phyloP scores from a whole-genome alignment of 148 eudicot species.

The Camellia lanceoleosa region DNA sequence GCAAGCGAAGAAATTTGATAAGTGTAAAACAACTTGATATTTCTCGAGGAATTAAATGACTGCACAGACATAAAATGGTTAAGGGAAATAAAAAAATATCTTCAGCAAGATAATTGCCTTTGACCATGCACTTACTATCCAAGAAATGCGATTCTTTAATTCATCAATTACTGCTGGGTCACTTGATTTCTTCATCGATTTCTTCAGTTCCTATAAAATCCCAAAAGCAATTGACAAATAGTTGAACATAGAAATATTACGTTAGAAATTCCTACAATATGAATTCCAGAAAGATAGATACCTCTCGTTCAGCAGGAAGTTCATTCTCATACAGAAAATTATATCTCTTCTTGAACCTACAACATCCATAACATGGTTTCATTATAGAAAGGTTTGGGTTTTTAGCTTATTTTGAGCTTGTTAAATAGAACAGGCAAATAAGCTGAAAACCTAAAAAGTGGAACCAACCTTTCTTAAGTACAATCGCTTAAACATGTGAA shows the following conservation, averaged over 20 bases:
- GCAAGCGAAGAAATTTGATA: constrained; percentile 5
- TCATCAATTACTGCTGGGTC: constrained; percentile 50
- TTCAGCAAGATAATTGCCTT: not conserved
- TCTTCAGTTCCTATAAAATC: constrained; percentile 52
- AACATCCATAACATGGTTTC: constrained; percentile 10
- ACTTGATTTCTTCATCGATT: constrained; percentile 55
- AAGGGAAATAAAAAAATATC: too few relatives aligned
- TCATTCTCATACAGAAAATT: constrained; percentile 57
- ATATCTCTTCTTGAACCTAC: constrained; percentile 88
- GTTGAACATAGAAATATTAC: not conserved
- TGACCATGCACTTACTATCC: constrained; percentile 52
- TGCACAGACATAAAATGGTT: not conserved
- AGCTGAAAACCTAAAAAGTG: too few relatives aligned
- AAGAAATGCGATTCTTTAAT: constrained; percentile 41
- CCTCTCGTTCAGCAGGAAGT: constrained; percentile 85
- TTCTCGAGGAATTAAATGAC: not conserved
- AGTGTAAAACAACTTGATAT: not conserved
- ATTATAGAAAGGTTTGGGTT: not conserved
- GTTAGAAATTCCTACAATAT: not conserved
- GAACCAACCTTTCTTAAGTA: too few relatives aligned
- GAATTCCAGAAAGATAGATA: constrained; percentile 24
- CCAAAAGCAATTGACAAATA: constrained; percentile 14
- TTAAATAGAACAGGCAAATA: too few relatives aligned
- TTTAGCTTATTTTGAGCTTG: too few relatives aligned
- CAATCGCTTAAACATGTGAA: too few relatives aligned